Base-by-base conservation (phyloP, 208 protist genomes). In the Paratrypanosoma confusum region DNA sequence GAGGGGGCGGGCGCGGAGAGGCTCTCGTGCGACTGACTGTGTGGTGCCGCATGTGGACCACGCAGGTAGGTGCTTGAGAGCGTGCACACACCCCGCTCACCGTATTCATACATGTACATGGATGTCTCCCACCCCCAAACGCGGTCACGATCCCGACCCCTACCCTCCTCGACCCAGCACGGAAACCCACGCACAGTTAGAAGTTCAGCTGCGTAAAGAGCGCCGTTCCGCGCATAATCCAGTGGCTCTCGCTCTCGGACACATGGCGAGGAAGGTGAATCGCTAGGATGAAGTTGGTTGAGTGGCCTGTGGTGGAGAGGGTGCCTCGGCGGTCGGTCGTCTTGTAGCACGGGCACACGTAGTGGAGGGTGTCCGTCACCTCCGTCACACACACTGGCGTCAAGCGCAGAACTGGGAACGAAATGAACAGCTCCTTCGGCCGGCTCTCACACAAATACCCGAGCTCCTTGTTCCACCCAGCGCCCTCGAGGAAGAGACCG, bases 301-400 rank as follows among this genome's bases (percentile, higher is more conserved):
- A 97, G 60, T 98, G 96, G 16, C 96, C 96, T 1, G 96, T 98
- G 13, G 96, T 98, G 25, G 93, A 96, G 7, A 98, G 74, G 6
- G 91, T 80, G 44, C 96, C 96, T 8, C 75, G 55, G 29, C 96
- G 72, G 28, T 93, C 87, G 0, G 81, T 90, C 0, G 91, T 97
- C 65, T 96, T 96, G 82, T 97, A 98, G 57, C 93, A 77, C 1
- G 96, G 96, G 61, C 90, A 96, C 18, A 47, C 29, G 67, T 97
- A 98, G 11, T 76, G 49, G 0, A 69, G 65, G 1, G 39, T 39
- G 16, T 67, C 50, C 8, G 43, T 44, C 16, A 90, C 62, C 10
- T 79, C 68, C 41, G 85, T 67, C 25, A 57, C 59, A 32, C 61
- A 52, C 39, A 49, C 54, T 2, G 78, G 81, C 8, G 76, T 57